These are phyloP conservation scores for Macrocybe sp. DNA, from an alignment of 1,284 basidiomycete genomes.

Conservation along the genomic window DNA sequence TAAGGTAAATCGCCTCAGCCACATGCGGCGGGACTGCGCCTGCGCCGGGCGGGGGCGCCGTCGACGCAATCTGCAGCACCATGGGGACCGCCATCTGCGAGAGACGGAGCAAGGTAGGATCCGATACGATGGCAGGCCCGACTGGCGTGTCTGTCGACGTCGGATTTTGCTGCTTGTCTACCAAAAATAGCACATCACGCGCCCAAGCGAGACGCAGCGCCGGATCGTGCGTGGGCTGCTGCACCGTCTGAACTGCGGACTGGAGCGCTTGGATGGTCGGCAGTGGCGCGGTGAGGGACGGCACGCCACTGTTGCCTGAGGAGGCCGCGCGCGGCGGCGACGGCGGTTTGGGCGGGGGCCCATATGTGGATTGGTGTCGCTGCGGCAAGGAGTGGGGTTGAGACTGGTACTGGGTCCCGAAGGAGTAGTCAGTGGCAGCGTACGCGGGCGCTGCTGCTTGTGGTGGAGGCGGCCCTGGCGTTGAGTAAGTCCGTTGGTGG, in stretches of 20 bases:
- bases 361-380: constrained; percentile 17
- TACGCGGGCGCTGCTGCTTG: constrained; percentile 1
- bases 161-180: constrained; percentile 48
- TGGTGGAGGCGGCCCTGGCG: constrained; percentile 9
- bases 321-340: constrained; percentile 23
- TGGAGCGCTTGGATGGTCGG: constrained; percentile 54
- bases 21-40: constrained; percentile 39
- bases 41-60: constrained; percentile 18
- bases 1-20: constrained; percentile 72
- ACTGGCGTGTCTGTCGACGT: constrained; percentile 37
- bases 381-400: not conserved
- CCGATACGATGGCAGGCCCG: constrained; percentile 54
- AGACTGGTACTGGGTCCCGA: constrained; percentile 10
- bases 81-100: constrained; percentile 62
- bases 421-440: constrained; percentile 13
- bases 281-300: constrained; percentile 59
- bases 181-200: constrained; percentile 74
- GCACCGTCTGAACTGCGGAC: constrained; percentile 39
- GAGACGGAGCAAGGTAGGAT: constrained; percentile 58
- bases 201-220: constrained; percentile 68
- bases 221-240: constrained; percentile 50
- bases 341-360: constrained; percentile 18
- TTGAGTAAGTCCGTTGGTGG: constrained; percentile 2
- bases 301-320: constrained; percentile 9
- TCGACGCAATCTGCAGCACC: constrained; percentile 48